Conservation (phyloP, 352 stramenopile species). For the Pythium diclinum region DNA sequence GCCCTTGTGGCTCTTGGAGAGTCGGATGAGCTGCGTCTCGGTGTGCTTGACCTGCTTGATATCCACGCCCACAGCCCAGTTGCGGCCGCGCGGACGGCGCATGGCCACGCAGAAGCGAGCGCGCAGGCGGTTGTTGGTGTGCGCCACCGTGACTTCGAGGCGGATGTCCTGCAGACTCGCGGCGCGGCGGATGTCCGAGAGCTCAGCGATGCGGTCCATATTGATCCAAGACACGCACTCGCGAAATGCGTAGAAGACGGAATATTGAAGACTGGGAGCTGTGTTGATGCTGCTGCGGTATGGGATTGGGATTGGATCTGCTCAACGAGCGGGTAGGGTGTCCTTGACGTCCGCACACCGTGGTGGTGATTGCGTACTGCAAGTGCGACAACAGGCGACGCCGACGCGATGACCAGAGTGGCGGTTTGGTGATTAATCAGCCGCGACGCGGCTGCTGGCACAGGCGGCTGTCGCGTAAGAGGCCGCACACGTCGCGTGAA, state of each 20-base stretch:
- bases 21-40: slow-evolving; percentile 33
- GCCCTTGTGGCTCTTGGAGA: slow-evolving; percentile 36
- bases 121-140: slow-evolving; percentile 40
- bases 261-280: not conserved
- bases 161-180: slow-evolving; percentile 47
- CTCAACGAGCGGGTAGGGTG: not conserved
- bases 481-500: not conserved
- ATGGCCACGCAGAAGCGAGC: slow-evolving; percentile 61
- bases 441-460: not conserved
- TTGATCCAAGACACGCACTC: not conserved
- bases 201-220: slow-evolving; percentile 32
- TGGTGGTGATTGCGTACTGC: slow-evolving; percentile 1
- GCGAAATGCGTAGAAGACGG: not conserved
- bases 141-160: slow-evolving; percentile 46
- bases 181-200: slow-evolving; percentile 57
- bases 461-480: not conserved
- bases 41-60: slow-evolving; percentile 44
- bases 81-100: slow-evolving; percentile 13
- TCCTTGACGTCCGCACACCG: not conserved
- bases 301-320: not conserved
- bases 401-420: not conserved
- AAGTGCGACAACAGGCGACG: slow-evolving; percentile 1
- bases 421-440: not conserved
- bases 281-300: not conserved
- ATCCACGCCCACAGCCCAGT: slow-evolving; percentile 38